These are phyloP conservation scores for Stephania cephalantha DNA, from an alignment of 164 flowering plant genomes.

Conservation along the genomic window DNA sequence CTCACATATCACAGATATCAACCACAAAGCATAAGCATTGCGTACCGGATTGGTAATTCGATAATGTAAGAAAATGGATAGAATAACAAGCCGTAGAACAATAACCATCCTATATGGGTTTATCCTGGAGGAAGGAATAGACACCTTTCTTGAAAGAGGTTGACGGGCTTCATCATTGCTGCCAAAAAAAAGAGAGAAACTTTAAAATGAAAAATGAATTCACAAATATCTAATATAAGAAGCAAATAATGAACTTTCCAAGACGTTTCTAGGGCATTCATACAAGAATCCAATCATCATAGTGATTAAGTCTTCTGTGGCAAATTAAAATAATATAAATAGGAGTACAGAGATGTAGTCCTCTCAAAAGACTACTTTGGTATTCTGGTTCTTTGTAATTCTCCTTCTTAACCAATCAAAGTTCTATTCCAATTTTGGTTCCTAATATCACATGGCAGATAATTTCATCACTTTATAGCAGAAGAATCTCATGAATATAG, in stretches of 20 bases:
- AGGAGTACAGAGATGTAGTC: too few species aligned
- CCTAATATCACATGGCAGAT: too few species aligned
- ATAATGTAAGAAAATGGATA: constrained; percentile 79
- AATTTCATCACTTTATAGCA: too few species aligned
- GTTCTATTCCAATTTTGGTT: too few species aligned
- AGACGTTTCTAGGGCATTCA: neutral
- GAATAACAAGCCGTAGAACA: constrained; percentile 69
- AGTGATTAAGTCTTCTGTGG: neutral
- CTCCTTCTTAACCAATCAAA: too few species aligned
- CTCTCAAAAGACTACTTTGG: too few species aligned
- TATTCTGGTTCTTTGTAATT: too few species aligned
- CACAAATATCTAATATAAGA: neutral
- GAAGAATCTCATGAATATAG: too few species aligned
- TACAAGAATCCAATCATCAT: neutral
- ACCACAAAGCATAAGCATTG: constrained; percentile 77
- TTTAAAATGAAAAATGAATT: constrained; percentile 26
- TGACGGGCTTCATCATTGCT: constrained; percentile 95
- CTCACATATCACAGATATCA: constrained; percentile 90
- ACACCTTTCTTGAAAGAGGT: constrained; percentile 85
- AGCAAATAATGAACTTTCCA: neutral
- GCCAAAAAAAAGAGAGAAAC: constrained; percentile 10
- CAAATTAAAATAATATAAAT: too few species aligned
- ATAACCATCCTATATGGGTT: constrained; percentile 89
- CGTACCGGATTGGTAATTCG: constrained; percentile 81
- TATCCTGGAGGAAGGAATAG: constrained; percentile 80